These are phyloP conservation scores for Hyaloscypha finlandica DNA, from an alignment of 495 filamentous ascomycete genomes.

Conservation along the genomic window DNA sequence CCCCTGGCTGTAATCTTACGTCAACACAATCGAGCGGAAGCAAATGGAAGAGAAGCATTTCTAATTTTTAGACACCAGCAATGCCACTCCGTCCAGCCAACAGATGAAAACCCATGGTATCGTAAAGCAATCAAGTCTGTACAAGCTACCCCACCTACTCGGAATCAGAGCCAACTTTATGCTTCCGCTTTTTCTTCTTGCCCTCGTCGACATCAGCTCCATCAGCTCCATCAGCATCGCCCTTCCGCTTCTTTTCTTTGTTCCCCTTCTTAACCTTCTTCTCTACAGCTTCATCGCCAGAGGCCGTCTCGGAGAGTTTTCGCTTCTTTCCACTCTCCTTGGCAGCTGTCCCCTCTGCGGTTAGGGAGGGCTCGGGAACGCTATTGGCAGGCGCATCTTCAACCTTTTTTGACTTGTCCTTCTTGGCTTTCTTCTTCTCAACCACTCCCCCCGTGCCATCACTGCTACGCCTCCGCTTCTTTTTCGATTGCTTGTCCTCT, in stretches of 20 bases:
- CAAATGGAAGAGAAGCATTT: background rate
- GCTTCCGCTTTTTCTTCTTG: conserved; percentile 19
- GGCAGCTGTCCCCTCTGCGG: background rate
- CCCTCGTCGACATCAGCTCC: conserved; percentile 4
- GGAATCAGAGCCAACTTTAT: conserved; percentile 1
- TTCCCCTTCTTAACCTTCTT: conserved; percentile 23
- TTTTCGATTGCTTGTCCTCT: conserved; percentile 13
- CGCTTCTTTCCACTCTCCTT: background rate
- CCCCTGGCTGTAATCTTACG: no score
- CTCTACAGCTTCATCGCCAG: background rate
- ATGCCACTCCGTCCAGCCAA: conserved; percentile 1
- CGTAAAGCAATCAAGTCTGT: background rate
- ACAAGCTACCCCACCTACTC: background rate
- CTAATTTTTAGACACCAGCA: conserved; percentile 2
- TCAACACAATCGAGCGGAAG: background rate
- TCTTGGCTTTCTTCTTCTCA: conserved; percentile 13
- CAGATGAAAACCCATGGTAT: conserved; percentile 8
- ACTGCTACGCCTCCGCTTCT: conserved; percentile 12
- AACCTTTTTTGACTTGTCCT: background rate
- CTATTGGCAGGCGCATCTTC: background rate
- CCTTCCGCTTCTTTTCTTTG: conserved; percentile 24
- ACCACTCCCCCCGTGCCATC: background rate
- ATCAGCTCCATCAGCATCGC: conserved; percentile 11
- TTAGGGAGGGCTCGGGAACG: background rate
- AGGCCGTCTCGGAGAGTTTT: background rate